A percentile compares a stretch with the other conserved stretches of the same genome.
phyloP scores from a whole-genome alignment of 176 grass and related monocot species.

The Urochloa ruziziensis region DNA sequence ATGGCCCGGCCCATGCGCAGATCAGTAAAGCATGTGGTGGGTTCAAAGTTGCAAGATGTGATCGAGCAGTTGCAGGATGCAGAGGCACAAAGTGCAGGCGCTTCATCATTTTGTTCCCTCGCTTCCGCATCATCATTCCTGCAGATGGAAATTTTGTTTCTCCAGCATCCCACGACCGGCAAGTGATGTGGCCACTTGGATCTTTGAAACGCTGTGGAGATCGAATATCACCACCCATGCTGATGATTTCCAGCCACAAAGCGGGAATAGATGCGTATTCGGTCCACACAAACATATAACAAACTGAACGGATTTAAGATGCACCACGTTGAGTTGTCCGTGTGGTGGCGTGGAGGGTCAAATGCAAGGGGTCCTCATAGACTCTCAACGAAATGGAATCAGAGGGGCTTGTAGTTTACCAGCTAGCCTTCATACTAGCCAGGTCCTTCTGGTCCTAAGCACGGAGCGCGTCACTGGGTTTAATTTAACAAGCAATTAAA shows the following conservation, averaged over 20 bases:
- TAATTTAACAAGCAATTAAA: neutral
- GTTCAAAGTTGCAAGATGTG: neutral
- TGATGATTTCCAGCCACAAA: neutral
- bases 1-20: neutral
- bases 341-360: neutral
- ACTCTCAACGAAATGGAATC: neutral
- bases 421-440: neutral
- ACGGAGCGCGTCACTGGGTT: neutral
- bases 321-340: neutral
- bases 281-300: neutral
- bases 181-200: neutral
- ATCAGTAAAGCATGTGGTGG: neutral
- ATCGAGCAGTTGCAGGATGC: neutral
- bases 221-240: neutral
- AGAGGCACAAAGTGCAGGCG: neutral
- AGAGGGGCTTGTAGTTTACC: neutral
- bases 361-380: neutral
- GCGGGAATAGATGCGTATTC: neutral
- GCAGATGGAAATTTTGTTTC: neutral
- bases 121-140: neutral
- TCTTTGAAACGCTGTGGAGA: neutral
- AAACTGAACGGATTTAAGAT: neutral
- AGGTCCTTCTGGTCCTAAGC: neutral
- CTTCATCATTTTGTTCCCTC: slow-evolving; percentile 11
- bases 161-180: neutral